phyloP scores from a whole-genome alignment of 202 grass and related monocot genomes.

The Dendrocalamus latiflorus region DNA sequence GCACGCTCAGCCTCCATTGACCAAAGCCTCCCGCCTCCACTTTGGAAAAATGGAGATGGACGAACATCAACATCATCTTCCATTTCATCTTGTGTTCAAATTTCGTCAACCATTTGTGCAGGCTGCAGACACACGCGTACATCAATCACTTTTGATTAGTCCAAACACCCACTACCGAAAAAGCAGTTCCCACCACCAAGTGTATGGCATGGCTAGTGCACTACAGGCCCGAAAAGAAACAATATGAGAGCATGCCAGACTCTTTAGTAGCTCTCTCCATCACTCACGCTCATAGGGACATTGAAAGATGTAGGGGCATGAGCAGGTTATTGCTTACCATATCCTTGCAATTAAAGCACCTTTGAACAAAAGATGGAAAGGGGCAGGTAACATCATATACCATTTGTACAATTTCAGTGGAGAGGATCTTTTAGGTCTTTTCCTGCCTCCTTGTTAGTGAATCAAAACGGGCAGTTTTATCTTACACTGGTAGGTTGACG shows the following conservation, averaged over 20 bases:
- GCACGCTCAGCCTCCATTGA: conserved; percentile 60
- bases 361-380: conserved; percentile 57
- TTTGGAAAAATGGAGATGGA: conserved; percentile 42
- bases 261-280: conserved; percentile 48
- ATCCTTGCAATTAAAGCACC: conserved; percentile 51
- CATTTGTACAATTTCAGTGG: conserved; percentile 50
- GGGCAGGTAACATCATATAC: conserved; percentile 70
- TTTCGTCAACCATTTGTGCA: conserved; percentile 72
- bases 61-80: conserved; percentile 62
- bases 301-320: conserved; percentile 62
- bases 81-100: conserved; percentile 52
- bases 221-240: conserved; percentile 61
- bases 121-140: conserved; percentile 50
- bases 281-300: conserved; percentile 58
- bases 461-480: conserved; percentile 36
- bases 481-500: conserved; percentile 39
- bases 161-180: conserved; percentile 74
- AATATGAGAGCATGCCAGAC: conserved; percentile 49
- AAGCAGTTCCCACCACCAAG: conserved; percentile 79
- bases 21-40: conserved; percentile 37
- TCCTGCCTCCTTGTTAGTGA: conserved; percentile 58
- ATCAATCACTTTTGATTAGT: conserved; percentile 75
- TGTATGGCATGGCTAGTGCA: conserved; percentile 83
- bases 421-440: conserved; percentile 69
- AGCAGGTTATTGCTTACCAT: conserved; percentile 73